These are phyloP conservation scores for Taphrina pruni DNA, from an alignment of 1,139 yeast genomes.

Conservation along the genomic window DNA sequence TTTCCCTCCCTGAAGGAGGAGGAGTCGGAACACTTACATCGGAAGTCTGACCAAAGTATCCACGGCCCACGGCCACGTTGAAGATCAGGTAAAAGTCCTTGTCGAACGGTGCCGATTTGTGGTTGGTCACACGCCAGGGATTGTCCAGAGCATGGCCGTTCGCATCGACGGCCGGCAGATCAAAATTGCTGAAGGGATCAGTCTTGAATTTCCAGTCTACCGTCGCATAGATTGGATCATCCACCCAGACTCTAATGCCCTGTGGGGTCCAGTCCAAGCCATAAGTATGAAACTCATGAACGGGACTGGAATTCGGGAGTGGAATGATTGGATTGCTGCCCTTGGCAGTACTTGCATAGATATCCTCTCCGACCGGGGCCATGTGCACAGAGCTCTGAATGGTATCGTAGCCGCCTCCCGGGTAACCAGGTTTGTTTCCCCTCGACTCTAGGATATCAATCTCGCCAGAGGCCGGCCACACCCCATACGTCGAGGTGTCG, in stretches of 20 bases:
- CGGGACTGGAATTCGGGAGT: conserved; percentile 20
- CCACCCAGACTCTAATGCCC: conserved; percentile 44
- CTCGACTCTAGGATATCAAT: conserved; percentile 45
- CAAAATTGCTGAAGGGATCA: conserved; percentile 39
- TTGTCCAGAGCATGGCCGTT: conserved; percentile 42
- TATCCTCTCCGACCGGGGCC: conserved; percentile 29
- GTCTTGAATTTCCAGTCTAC: conserved; percentile 42
- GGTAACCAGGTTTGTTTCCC: conserved; percentile 44
- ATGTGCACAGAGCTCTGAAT: conserved; percentile 34
- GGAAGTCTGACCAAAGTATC: conserved; percentile 42
- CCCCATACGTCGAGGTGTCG: conserved; percentile 42
- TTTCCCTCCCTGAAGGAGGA: too few relatives aligned
- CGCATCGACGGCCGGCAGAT: conserved; percentile 39
- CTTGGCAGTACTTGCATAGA: conserved; percentile 4
- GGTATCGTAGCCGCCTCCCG: conserved; percentile 37
- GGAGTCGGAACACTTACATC: not conserved
- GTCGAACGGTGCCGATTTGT: conserved; percentile 45
- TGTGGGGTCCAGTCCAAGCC: conserved; percentile 46
- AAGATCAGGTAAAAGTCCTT: conserved; percentile 45
- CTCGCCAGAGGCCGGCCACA: conserved; percentile 46
- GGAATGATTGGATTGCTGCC: conserved; percentile 20
- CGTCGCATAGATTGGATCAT: conserved; percentile 44
- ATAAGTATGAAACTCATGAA: conserved; percentile 43
- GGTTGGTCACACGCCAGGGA: conserved; percentile 40
- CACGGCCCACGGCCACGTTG: conserved; percentile 47